Evolutionary conservation across 1,284 basidiomycete genomes (phyloP), one percentile per base, ranked within the genome.

Genomic region (Boletus subluridellus): DNA sequence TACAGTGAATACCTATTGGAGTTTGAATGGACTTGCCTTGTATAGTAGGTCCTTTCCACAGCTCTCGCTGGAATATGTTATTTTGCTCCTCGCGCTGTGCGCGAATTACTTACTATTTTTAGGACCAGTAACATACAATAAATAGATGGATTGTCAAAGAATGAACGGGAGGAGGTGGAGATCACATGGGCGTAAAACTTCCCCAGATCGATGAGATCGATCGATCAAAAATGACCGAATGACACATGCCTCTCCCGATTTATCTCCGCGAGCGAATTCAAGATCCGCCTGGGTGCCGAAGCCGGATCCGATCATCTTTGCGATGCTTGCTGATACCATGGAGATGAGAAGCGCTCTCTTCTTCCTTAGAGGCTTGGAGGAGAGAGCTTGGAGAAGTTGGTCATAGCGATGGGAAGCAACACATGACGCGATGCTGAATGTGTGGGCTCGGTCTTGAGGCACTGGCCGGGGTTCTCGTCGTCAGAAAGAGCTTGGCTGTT

Each of bases 331-430:
- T 28, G 53, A 21, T 21, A 21, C 21, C 34, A 65, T 50, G 21
- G 66, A 57, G 10, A 73, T 47, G 9, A 73, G 66, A 14, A 70
- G 61, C 11, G 70, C 69, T 17, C 52, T 69, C 30, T 60, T 70
- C 28, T 35, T 60, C 15, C 49, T 55, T 17, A 41, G 28, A 24
- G 57, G 54, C 4, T 49, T 52, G 5, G 52, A 44, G 32, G 10
- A 7, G 6, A 15, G 2, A 6, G 5, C n/a, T 35, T 17, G 4
- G 52, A 35, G 24, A 28, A 21, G 28, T 9, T 3, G 10, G 30
- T 14, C 66, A 63, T 21, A 21, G 21, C 21, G 21, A 21, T 21
- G 21, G 21, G 21, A 21, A 21, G 21, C 21, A 21, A 21, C 21
- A 21, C 21, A 21, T 1, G 21, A 21, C 21, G 21, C 21, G 21